Evolutionary conservation across 2,329 filamentous ascomycete genomes (phyloP).

Genomic region (Leptodontidium sp.): DNA sequence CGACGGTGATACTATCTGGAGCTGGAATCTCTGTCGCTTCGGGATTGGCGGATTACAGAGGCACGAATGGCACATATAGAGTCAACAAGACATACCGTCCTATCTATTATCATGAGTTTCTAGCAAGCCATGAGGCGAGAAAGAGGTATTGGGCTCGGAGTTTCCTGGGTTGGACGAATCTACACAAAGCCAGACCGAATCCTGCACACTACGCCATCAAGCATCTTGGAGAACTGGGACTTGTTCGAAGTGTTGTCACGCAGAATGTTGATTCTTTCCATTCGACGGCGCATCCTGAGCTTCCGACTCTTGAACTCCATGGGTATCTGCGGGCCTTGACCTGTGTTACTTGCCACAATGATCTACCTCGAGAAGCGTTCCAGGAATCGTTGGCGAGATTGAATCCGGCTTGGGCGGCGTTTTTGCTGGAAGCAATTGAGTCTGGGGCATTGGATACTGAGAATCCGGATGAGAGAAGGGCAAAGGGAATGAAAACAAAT

Average conservation of each 20-base stretch:
- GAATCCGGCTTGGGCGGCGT: slow-evolving; percentile 86
- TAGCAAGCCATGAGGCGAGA: slow-evolving; percentile 79
- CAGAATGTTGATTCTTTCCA: slow-evolving; percentile 99
- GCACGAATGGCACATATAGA: slow-evolving; percentile 88
- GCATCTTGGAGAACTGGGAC: slow-evolving; percentile 74
- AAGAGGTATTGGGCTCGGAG: slow-evolving; percentile 97
- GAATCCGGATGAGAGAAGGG: slow-evolving; percentile 72
- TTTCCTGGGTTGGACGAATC: slow-evolving; percentile 89
- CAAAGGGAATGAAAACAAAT: slow-evolving; percentile 80
- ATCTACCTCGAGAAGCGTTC: slow-evolving; percentile 76
- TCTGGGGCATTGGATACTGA: slow-evolving; percentile 81
- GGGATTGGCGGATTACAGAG: slow-evolving; percentile 91
- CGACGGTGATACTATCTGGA: slow-evolving; percentile 74
- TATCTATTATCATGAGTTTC: slow-evolving; percentile 93
- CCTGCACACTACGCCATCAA: slow-evolving; percentile 79
- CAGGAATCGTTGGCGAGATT: slow-evolving; percentile 78
- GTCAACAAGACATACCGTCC: slow-evolving; percentile 90
- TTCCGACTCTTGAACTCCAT: slow-evolving; percentile 86
- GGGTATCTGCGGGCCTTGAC: slow-evolving; percentile 85
- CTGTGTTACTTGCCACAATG: slow-evolving; percentile 79
- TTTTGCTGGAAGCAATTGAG: slow-evolving; percentile 75
- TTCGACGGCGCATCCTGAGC: slow-evolving; percentile 73
- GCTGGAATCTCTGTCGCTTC: slow-evolving; percentile 94
- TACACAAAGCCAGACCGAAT: slow-evolving; percentile 83
- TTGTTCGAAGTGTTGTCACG: slow-evolving; percentile 82